These are phyloP conservation scores for Vitis amurensis DNA, from an alignment of 164 flowering plant genomes.

Conservation along the genomic window DNA sequence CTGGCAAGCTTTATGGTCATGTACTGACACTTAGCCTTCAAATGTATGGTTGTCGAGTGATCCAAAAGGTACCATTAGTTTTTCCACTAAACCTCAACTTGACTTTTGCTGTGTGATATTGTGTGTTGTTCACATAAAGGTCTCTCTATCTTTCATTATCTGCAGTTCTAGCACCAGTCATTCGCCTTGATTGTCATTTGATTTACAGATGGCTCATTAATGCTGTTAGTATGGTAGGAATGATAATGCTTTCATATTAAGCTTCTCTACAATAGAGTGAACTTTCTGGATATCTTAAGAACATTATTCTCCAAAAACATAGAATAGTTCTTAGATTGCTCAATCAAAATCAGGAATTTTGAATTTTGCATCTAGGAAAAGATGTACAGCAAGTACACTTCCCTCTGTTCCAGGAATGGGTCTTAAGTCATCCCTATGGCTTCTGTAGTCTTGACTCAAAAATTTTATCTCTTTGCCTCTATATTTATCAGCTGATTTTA, in stretches of 20 bases:
- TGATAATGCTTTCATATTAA: not conserved
- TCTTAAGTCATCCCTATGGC: not conserved
- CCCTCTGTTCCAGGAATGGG: not conserved
- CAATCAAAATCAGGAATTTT: not conserved
- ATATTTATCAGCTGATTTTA: not conserved
- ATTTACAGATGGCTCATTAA: too few relatives aligned
- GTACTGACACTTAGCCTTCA: slow-evolving; percentile 81
- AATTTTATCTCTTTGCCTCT: not conserved
- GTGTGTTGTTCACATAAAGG: too few relatives aligned
- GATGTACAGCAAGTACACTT: not conserved
- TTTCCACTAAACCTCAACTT: not conserved
- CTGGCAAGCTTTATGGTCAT: slow-evolving; percentile 63
- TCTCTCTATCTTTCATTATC: too few relatives aligned
- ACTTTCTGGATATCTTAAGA: not conserved
- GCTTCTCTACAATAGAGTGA: not conserved
- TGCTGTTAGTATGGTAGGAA: not conserved
- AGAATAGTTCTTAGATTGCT: not conserved
- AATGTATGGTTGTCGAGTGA: slow-evolving; percentile 91
- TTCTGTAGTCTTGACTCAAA: not conserved
- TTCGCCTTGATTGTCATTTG: too few relatives aligned
- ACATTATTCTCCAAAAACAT: not conserved
- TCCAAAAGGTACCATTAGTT: slow-evolving; percentile 65
- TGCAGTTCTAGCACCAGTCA: too few relatives aligned
- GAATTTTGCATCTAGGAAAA: not conserved
- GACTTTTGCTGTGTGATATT: not conserved